A percentile compares a stretch with the other conserved stretches of the same genome.
Conservation (phyloP, 768 basidiomycete species). For the Lactarius tabidus region DNA sequence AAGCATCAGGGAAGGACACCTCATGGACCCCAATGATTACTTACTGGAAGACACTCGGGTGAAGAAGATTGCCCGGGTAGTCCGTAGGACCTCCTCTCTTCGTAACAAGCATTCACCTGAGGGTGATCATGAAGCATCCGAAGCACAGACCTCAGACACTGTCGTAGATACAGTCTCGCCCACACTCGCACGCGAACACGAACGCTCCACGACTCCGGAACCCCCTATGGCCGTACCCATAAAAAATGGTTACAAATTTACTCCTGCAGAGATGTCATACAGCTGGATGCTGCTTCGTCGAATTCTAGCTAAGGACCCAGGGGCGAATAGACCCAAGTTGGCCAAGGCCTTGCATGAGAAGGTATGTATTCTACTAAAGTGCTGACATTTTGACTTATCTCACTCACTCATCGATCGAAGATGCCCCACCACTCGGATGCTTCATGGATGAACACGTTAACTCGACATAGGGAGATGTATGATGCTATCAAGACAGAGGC, state of each 20-base stretch:
- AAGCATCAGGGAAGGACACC: constrained; percentile 40
- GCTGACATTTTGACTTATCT: not conserved
- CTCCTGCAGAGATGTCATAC: constrained; percentile 22
- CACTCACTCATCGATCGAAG: constrained; percentile 33
- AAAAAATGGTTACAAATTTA: constrained; percentile 18
- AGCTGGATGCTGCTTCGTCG: constrained; percentile 19
- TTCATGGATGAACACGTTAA: constrained; percentile 50
- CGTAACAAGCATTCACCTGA: constrained; percentile 10
- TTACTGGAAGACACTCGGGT: constrained; percentile 33
- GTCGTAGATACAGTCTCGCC: constrained; percentile 1
- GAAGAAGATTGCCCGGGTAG: not conserved
- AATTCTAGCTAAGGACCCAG: constrained; percentile 8
- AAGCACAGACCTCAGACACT: constrained; percentile 15
- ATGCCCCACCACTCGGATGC: constrained; percentile 52
- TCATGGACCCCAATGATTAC: constrained; percentile 47
- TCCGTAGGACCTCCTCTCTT: not conserved
- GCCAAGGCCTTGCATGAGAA: constrained; percentile 5
- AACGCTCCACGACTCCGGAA: constrained; percentile 9
- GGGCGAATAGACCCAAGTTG: not conserved
- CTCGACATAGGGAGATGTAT: constrained; percentile 36
- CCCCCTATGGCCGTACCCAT: constrained; percentile 12
- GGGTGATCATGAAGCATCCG: constrained; percentile 9
- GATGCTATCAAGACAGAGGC: constrained; percentile 40
- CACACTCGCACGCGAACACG: not conserved
- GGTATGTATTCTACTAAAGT: constrained; percentile 1